These are phyloP conservation scores for Debaryomycetaceae sp. DNA, from an alignment of 1,139 yeast species.

Conservation along the genomic window DNA sequence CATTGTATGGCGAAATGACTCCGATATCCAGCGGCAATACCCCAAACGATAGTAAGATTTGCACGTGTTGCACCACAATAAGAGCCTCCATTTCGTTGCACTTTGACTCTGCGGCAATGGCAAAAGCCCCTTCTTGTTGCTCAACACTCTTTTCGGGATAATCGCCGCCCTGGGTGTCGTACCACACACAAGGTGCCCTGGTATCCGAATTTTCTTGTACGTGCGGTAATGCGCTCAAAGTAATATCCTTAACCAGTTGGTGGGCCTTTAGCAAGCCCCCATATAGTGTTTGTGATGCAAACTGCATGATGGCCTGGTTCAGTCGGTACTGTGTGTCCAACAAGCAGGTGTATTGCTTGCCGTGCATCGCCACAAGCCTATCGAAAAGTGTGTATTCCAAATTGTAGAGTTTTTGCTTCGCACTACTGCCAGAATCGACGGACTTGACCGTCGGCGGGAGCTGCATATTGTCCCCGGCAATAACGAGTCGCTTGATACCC, in stretches of 20 bases:
- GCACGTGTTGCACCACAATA: conserved; percentile 48
- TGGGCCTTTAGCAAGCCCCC: conserved; percentile 54
- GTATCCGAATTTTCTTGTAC: conserved; percentile 33
- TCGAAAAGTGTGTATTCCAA: conserved; percentile 71
- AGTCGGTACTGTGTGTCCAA: conserved; percentile 78
- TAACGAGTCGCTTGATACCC: conserved; percentile 48
- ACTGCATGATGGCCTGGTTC: conserved; percentile 69
- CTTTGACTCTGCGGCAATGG: conserved; percentile 31
- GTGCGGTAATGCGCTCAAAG: conserved; percentile 44
- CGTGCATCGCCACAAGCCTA: conserved; percentile 48
- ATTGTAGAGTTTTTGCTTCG: conserved; percentile 13
- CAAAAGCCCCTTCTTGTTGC: conserved; percentile 19
- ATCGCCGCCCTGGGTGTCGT: conserved; percentile 90
- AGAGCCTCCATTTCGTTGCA: conserved; percentile 65
- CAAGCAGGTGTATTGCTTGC: conserved; percentile 37
- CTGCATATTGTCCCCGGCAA: conserved; percentile 85
- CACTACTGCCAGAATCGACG: conserved; percentile 11
- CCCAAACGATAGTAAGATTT: conserved; percentile 35
- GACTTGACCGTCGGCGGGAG: conserved; percentile 68
- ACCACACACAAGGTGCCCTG: conserved; percentile 46
- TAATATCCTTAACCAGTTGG: conserved; percentile 40
- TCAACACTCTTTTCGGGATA: conserved; percentile 49
- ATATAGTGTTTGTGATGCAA: conserved; percentile 64
- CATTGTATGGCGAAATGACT: conserved; percentile 79
- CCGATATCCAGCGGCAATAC: conserved; percentile 52